Base-by-base conservation (phyloP, 2,329 filamentous ascomycete species). In the Alternaria tenuissima region DNA sequence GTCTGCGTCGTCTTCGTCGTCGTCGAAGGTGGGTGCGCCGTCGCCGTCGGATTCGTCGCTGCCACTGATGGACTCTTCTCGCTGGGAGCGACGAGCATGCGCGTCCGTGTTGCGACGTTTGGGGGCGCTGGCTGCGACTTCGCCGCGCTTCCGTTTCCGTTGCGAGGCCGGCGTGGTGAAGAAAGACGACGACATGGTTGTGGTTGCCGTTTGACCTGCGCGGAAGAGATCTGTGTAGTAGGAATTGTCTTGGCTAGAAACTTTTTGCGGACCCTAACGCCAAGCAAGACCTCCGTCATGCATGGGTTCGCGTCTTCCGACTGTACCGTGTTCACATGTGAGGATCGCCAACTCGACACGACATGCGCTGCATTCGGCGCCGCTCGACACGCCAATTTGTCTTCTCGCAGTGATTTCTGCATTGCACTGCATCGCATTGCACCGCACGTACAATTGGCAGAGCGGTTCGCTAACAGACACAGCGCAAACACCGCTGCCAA, bases 81-180 rank as follows among this genome's bases (percentile, higher is more conserved):
- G 82, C 55, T 83, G 80, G 71, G 76, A 81, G 80, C 83, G 77
- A 72, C 79, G 80, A 76, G 75, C 79, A 59, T 78, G 72, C 55
- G 79, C 60, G 66, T 84, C 76, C 53, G 82, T 81, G 66, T 84
- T 84, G 76, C 86, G 83, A 74, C 89, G 90, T 78, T 88, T 88
- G 2, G 87, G 85, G 6, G 79, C 79, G 52, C 88, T 84, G 26
- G 85, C 84, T 7, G 83, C 74, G 62, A 66, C 62, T 51, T 81
- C 73, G 38, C 76, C 58, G 59, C 94, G 87, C 85, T 98, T 98
- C 72, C 95, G 86, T 86, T 98, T 98, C 82, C 92, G 92, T 75
- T 94, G 91, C 52, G 91, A 90, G 41, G 91, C 91, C 6, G 95
- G 93, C 39, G 90, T 84, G 52, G 94, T 97, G 81, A 99, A 99